Evolutionary conservation across 2,329 filamentous ascomycete species (phyloP), one percentile per base, ranked within the genome.

Genomic region (Akanthomyces dipterigenus): DNA sequence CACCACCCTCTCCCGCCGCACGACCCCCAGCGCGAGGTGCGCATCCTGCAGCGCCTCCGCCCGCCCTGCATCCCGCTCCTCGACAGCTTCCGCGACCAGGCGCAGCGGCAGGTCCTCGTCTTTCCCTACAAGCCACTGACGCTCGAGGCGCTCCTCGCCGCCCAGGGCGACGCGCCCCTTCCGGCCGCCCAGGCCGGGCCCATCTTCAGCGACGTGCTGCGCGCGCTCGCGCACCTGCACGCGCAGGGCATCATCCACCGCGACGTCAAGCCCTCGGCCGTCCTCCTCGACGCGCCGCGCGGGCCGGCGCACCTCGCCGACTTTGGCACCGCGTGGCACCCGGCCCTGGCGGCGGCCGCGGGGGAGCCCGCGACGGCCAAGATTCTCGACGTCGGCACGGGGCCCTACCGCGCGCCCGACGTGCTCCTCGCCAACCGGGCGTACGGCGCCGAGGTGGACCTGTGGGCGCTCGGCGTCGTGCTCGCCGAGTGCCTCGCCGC

Each of bases 341-440:
- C 88, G 3, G 73, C 80, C 12, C 68, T 82, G 62, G 80, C 84
- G 5, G 74, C 78, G 24, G 75, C 76, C 3, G 82, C n/a, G n/a
- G n/a, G 83, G 16, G 95, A 99, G 71, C 82, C 87, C 0, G 78
- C 85, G 1, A 72, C 84, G 59, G 69, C 80, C 60, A 98, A 98
- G 74, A 89, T 96, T 57, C 88, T 95, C 8, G 96, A 99, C 71
- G 90, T 99, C 28, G 95, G 95, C 40, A 98, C 93, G 1, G 93
- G 93, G 0, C 85, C 89, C 54, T 99, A 99, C 75, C 86, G 96
- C 22, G 84, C 93, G 0, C 95, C 95, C 0, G 96, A 99, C 70
- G 83, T 93, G 1, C 80, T 99, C 7, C 98, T 99, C 71, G 95
- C 92, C 0, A 82, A 93, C 72, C 85, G 82, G 55, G 76, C 79